Evolutionary conservation across 306 rosid genomes (phyloP).

Genomic region (Cicer judaicum): DNA sequence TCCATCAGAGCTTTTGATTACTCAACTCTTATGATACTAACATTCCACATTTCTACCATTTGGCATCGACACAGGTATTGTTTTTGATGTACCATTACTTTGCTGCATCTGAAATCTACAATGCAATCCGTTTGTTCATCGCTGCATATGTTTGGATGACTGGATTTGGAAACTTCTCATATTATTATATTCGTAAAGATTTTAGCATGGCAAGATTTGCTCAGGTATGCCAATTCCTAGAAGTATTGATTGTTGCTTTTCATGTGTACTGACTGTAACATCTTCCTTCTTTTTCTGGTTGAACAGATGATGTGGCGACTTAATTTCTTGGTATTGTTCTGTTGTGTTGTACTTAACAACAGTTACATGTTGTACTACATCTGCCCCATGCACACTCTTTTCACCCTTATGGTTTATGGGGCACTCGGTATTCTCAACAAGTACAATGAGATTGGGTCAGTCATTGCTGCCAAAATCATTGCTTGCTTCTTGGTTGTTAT

Average conservation of each 20-base stretch:
- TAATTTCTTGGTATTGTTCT: constrained; percentile 84
- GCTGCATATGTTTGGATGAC: constrained; percentile 99
- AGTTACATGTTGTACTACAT: constrained; percentile 94
- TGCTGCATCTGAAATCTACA: constrained; percentile 86
- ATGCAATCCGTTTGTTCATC: constrained; percentile 79
- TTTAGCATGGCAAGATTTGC: constrained; percentile 89
- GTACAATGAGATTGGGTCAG: constrained; percentile 77
- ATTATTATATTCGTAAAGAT: constrained; percentile 93
- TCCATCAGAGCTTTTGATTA: constrained; percentile 34
- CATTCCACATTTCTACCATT: constrained; percentile 39
- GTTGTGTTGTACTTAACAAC: constrained; percentile 86
- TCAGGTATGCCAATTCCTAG: constrained; percentile 62
- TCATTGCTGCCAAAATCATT: constrained; percentile 69
- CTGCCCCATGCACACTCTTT: constrained; percentile 98
- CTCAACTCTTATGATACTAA: constrained; percentile 37
- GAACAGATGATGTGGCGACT: constrained; percentile 99
- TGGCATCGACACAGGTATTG: constrained; percentile 64
- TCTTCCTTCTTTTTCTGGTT: constrained; percentile 41
- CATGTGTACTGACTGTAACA: constrained; percentile 26
- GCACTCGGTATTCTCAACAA: constrained; percentile 81
- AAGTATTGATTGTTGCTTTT: constrained; percentile 38
- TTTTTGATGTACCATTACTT: constrained; percentile 96
- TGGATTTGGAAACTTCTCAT: constrained; percentile 96
- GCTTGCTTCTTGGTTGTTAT: constrained; percentile 85
- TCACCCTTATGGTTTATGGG: constrained; percentile 94